Conservation (phyloP, 352 stramenopile species). For the Hyaloperonospora brassicae region DNA sequence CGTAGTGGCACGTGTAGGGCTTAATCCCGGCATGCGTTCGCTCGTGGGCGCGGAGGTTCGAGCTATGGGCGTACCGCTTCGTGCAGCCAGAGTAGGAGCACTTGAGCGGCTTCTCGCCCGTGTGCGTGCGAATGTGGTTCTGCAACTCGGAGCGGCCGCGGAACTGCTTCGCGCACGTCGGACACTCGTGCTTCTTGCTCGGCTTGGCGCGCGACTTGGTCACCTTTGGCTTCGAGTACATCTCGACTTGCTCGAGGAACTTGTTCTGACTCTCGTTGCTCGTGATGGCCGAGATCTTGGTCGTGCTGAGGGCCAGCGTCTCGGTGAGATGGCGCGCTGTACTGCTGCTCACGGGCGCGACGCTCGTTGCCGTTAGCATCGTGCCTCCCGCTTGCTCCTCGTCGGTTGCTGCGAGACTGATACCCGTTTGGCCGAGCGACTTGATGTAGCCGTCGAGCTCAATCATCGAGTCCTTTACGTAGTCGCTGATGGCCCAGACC, state of each 20-base stretch:
- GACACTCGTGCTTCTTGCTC: slow-evolving; percentile 81
- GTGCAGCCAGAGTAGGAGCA: slow-evolving; percentile 81
- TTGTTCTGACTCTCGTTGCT: slow-evolving; percentile 76
- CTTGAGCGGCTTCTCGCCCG: slow-evolving; percentile 84
- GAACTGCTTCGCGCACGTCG: slow-evolving; percentile 82
- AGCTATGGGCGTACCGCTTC: slow-evolving; percentile 87
- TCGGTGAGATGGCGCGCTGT: slow-evolving; percentile 26
- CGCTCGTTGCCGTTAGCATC: slow-evolving; percentile 15
- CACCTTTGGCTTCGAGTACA: slow-evolving; percentile 84
- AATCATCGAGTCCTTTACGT: slow-evolving; percentile 81
- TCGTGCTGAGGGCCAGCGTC: slow-evolving; percentile 42
- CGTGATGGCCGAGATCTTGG: slow-evolving; percentile 65
- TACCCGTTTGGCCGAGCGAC: slow-evolving; percentile 42
- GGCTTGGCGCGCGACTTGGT: slow-evolving; percentile 83
- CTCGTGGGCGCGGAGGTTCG: slow-evolving; percentile 87
- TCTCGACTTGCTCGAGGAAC: slow-evolving; percentile 83
- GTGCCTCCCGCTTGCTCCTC: slow-evolving; percentile 12
- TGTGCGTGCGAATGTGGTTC: slow-evolving; percentile 87
- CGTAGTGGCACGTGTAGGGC: slow-evolving; percentile 87
- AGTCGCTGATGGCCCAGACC: slow-evolving; percentile 81
- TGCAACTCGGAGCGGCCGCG: slow-evolving; percentile 74
- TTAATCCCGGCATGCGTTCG: slow-evolving; percentile 86
- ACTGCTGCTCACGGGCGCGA: background rate
- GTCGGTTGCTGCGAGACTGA: slow-evolving; percentile 24
- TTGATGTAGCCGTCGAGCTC: slow-evolving; percentile 81